Evolutionary conservation across 768 basidiomycete species (phyloP), one percentile per base, ranked within the genome.

Genomic region (Phaffia tasmanica): DNA sequence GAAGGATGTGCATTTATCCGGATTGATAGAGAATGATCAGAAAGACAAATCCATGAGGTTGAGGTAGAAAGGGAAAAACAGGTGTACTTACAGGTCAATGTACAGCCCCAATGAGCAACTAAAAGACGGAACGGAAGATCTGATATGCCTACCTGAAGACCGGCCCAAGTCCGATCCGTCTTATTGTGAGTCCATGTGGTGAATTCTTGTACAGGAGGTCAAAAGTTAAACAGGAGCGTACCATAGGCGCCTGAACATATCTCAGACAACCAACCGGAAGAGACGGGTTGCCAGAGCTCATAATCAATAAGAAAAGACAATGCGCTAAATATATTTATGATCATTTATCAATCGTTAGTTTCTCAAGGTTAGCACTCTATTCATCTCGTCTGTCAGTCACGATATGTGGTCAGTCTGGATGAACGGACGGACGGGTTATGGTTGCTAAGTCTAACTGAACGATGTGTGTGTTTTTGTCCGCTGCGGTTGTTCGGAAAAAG

Each of bases 51-150:
- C 16, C 23, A 54, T 16, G 16, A 54, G 16, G 27, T 27, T n/a
- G 4, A 18, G 16, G 53, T 8, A 5, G 53, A n/a, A 54, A 5
- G 53, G 16, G 16, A 27, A 54, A 54, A 54, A n/a, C 16, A 27
- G 5, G 53, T 21, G 25, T 23, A 55, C 60, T 35, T 0, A 62
- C 65, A 67, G 54, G 83, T 78, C 70, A 84, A 73, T 0, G 86
- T 86, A 30, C 85, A 82, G 23, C 85, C 84, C 74, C 88, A 80
- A 67, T 77, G 78, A 63, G 81, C 80, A 3, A 82, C 81, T 61
- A 88, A 80, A 16, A 81, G 70, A 46, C 87, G 81, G 71, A 88
- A 89, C 0, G 87, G 85, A 0, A 85, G 79, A 70, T 89, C 87
- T 30, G 86, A 87, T 42, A 67, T 59, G 49, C 32, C 59, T 4